These are phyloP conservation scores for Fallopia convolvulus DNA, from an alignment of 148 eudicot genomes.

Conservation along the genomic window DNA sequence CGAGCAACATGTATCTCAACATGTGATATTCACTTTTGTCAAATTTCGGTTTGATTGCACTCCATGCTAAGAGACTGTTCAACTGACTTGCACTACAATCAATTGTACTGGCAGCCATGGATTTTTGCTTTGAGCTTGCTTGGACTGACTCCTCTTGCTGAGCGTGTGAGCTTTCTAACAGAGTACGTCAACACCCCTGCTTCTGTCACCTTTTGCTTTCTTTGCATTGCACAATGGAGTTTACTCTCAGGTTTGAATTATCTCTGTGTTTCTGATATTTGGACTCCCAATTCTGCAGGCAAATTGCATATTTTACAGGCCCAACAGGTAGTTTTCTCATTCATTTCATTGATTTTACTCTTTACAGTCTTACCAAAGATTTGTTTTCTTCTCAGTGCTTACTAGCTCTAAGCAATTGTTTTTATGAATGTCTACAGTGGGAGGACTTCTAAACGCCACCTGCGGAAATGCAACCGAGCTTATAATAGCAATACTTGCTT, in stretches of 20 bases:
- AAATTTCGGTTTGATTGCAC: background rate
- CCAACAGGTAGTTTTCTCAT: constrained; percentile 58
- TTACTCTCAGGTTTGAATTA: background rate
- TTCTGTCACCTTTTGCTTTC: background rate
- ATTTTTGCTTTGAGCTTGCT: constrained; percentile 78
- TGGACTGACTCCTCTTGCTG: constrained; percentile 80
- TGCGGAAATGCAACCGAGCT: constrained; percentile 96
- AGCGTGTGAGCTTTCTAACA: constrained; percentile 85
- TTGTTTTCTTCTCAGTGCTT: background rate
- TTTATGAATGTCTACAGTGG: constrained; percentile 38
- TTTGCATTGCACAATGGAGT: background rate
- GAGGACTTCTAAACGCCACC: constrained; percentile 91
- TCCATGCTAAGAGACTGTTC: background rate
- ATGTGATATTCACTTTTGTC: background rate
- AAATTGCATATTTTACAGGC: constrained; percentile 80
- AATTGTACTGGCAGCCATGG: constrained; percentile 58
- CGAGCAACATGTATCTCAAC: background rate
- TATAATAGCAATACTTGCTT: constrained; percentile 79
- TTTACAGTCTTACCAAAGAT: background rate
- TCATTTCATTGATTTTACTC: background rate
- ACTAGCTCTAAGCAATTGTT: background rate
- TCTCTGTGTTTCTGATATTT: constrained; percentile 1
- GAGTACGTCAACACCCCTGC: constrained; percentile 43
- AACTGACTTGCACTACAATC: background rate
- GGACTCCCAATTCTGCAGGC: constrained; percentile 40